These are phyloP conservation scores for Cytauxzoon felis DNA, from an alignment of 169 alveolate species.

Conservation along the genomic window DNA sequence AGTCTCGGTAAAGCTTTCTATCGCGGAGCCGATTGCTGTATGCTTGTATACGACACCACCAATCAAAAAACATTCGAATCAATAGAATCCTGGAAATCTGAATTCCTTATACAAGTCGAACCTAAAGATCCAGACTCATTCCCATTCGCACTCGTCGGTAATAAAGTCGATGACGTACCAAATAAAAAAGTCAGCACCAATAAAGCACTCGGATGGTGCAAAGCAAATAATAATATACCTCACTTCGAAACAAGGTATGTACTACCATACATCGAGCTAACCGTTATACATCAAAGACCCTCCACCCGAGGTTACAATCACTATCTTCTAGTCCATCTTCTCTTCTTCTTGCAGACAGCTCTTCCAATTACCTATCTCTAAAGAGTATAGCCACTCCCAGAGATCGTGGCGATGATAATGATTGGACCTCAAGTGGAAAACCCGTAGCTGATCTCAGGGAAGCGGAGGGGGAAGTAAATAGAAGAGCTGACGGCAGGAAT, in stretches of 20 bases:
- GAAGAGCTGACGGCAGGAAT: too few species aligned
- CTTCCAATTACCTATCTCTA: too few species aligned
- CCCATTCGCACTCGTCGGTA: slow-evolving; percentile 96
- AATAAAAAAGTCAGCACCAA: slow-evolving; percentile 86
- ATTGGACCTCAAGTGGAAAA: too few species aligned
- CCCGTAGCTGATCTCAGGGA: too few species aligned
- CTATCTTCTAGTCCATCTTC: too few species aligned
- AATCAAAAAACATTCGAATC: slow-evolving; percentile 88
- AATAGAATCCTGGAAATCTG: slow-evolving; percentile 95
- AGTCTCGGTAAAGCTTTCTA: slow-evolving; percentile 97
- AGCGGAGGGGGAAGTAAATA: too few species aligned
- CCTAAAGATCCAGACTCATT: slow-evolving; percentile 93
- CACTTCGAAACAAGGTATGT: slow-evolving; percentile 89
- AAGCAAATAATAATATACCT: slow-evolving; percentile 85
- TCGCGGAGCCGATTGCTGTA: slow-evolving; percentile 99
- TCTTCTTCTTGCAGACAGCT: too few species aligned
- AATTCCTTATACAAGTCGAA: slow-evolving; percentile 90
- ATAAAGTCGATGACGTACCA: slow-evolving; percentile 91
- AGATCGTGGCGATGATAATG: too few species aligned
- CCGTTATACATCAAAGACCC: too few species aligned
- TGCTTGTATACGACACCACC: slow-evolving; percentile 92
- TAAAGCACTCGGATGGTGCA: slow-evolving; percentile 91
- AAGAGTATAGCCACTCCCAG: too few species aligned
- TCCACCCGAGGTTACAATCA: too few species aligned
- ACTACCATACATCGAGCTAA: too few species aligned